Evolutionary conservation across 345 rosid species (phyloP).

Genomic region (Lumnitzera littorea): DNA sequence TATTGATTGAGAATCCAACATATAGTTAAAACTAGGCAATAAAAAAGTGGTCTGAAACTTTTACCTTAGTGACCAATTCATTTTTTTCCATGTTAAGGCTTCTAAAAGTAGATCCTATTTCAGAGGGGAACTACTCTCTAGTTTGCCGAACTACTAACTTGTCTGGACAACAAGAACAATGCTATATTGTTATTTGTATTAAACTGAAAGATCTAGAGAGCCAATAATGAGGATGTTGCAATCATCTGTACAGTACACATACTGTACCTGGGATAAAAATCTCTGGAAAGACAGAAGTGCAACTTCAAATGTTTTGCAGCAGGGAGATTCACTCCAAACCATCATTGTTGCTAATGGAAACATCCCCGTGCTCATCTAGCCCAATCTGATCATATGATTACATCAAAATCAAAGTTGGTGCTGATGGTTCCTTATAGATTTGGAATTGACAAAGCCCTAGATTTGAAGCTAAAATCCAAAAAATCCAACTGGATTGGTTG

Average conservation of each 20-base stretch:
- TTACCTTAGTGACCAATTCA: constrained; percentile 42
- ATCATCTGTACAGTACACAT: background rate
- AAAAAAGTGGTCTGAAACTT: background rate
- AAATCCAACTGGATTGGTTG: too few species aligned
- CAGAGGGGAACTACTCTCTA: constrained; percentile 30
- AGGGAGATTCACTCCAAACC: constrained; percentile 53
- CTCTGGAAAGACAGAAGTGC: constrained; percentile 52
- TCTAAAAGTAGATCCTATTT: constrained; percentile 40
- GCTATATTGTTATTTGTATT: background rate
- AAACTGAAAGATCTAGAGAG: background rate
- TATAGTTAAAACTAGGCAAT: background rate
- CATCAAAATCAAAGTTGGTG: too few species aligned
- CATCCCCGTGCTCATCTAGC: constrained; percentile 52
- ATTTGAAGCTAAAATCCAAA: too few species aligned
- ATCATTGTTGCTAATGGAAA: constrained; percentile 67
- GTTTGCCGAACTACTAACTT: constrained; percentile 35
- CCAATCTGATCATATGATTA: constrained; percentile 55
- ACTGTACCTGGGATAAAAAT: constrained; percentile 51
- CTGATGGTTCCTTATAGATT: too few species aligned
- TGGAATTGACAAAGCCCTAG: too few species aligned
- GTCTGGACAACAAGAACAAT: constrained; percentile 26
- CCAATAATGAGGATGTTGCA: background rate
- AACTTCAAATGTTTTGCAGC: constrained; percentile 38
- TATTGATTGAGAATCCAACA: too few species aligned
- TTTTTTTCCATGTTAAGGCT: constrained; percentile 37